A percentile compares a stretch with the other conserved stretches of the same genome.
Evolutionary conservation across 1,284 basidiomycete genomes (phyloP).

Genomic region (Melanopsichium pennsylvanicum): DNA sequence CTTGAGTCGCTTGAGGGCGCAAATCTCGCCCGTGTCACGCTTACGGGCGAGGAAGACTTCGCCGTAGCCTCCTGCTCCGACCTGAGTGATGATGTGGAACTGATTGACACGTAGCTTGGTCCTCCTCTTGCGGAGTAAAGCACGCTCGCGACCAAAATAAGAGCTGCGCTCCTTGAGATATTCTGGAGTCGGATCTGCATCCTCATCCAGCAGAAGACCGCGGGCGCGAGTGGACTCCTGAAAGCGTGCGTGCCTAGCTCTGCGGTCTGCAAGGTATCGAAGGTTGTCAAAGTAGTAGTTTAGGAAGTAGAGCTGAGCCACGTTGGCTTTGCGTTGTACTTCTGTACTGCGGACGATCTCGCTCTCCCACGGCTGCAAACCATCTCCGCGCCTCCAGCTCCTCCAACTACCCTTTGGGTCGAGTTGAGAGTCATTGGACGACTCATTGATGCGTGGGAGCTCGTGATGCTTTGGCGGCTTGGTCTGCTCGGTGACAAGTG

Average conservation of each 20-base stretch:
- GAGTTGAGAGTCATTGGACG: constrained; percentile 33
- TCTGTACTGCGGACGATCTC: constrained; percentile 58
- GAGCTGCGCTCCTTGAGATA: constrained; percentile 50
- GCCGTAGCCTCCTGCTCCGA: constrained; percentile 65
- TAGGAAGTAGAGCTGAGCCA: constrained; percentile 65
- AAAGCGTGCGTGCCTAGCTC: constrained; percentile 72
- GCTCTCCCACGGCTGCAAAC: constrained; percentile 61
- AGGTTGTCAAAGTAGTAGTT: constrained; percentile 66
- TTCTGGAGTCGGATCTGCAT: constrained; percentile 78
- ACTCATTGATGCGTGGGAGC: constrained; percentile 22
- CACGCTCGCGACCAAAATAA: constrained; percentile 59
- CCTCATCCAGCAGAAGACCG: constrained; percentile 70
- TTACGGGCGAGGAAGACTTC: constrained; percentile 65
- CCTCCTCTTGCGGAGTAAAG: constrained; percentile 60
- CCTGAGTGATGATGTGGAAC: constrained; percentile 66
- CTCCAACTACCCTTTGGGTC: constrained; percentile 55
- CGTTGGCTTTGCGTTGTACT: constrained; percentile 63
- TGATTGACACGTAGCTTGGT: constrained; percentile 62
- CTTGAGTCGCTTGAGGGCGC: constrained; percentile 63
- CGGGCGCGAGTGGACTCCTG: constrained; percentile 70
- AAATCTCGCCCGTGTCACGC: constrained; percentile 64
- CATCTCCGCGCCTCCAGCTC: constrained; percentile 55
- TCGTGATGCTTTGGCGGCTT: constrained; percentile 29
- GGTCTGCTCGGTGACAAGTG: constrained; percentile 19
- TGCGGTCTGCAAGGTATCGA: constrained; percentile 58